These are phyloP conservation scores for Fusarium staphyleae DNA, from an alignment of 2,329 filamentous ascomycete genomes.

Conservation along the genomic window DNA sequence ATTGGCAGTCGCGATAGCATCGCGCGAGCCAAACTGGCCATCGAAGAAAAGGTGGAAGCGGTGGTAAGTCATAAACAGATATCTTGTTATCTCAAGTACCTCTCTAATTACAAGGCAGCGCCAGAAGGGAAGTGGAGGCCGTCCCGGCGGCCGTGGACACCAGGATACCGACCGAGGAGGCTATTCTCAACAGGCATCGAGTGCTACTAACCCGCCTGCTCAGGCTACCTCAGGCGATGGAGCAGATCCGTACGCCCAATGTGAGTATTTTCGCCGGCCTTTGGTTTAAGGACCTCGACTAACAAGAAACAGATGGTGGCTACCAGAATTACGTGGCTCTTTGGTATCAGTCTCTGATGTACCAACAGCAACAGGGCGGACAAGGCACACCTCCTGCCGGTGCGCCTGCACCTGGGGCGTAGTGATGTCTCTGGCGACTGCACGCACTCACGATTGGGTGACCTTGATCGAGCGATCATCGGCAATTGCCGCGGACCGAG, in stretches of 20 bases:
- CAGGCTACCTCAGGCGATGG: constrained; percentile 57
- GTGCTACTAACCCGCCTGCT: constrained; percentile 52
- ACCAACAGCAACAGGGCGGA: constrained; percentile 52
- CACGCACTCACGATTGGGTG: constrained; percentile 44
- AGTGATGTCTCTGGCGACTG: constrained; percentile 44
- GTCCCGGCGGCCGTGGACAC: constrained; percentile 52
- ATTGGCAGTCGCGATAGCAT: constrained; percentile 82
- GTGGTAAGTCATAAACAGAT: constrained; percentile 65
- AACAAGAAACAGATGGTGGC: constrained; percentile 68
- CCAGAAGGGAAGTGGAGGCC: constrained; percentile 59
- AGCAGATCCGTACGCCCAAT: constrained; percentile 77
- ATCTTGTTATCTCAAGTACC: neutral
- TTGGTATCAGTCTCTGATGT: constrained; percentile 76
- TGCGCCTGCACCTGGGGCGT: constrained; percentile 48
- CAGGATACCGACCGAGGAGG: constrained; percentile 63
- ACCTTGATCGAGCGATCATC: constrained; percentile 44
- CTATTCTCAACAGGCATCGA: constrained; percentile 58
- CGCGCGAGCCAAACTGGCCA: constrained; percentile 79
- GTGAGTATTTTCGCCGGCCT: constrained; percentile 54
- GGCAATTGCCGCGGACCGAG: constrained; percentile 35
- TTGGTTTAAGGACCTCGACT: neutral
- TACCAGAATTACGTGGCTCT: constrained; percentile 81
- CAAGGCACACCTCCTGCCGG: constrained; percentile 47
- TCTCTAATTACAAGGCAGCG: constrained; percentile 49
- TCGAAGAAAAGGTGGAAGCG: constrained; percentile 91